A percentile compares a stretch with the other conserved stretches of the same genome.
Evolutionary conservation across 495 filamentous ascomycete species (phyloP).

Genomic region (Aspergillus nidulans): DNA sequence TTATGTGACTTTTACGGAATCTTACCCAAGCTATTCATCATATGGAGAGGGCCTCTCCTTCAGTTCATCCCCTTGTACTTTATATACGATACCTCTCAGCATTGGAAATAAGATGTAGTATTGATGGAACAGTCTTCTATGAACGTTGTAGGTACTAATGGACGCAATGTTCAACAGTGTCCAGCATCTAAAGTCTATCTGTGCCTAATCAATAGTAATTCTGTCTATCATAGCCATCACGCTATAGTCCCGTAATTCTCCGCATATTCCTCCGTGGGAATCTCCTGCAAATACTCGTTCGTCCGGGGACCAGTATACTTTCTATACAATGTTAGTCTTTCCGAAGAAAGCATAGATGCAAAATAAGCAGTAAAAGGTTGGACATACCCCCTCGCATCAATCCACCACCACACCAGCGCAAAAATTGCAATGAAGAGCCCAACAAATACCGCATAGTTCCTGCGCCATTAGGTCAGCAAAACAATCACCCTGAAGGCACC

Average conservation of each 20-base stretch:
- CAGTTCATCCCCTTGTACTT: slow-evolving; percentile 1
- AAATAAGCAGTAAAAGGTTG: neutral
- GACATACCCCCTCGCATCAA: slow-evolving; percentile 53
- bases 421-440: slow-evolving; percentile 59
- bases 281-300: slow-evolving; percentile 39
- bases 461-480: slow-evolving; percentile 9
- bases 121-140: neutral
- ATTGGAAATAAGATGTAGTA: neutral
- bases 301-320: slow-evolving; percentile 55
- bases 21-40: neutral
- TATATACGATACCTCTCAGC: slow-evolving; percentile 1
- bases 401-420: slow-evolving; percentile 63
- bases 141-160: neutral
- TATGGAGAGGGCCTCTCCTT: neutral
- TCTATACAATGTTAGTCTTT: slow-evolving; percentile 18
- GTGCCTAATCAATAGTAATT: neutral
- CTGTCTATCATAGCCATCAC: neutral
- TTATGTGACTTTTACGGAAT: neutral
- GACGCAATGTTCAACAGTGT: neutral
- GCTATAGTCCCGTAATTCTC: slow-evolving; percentile 20
- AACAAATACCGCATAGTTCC: slow-evolving; percentile 67
- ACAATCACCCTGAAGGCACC: neutral
- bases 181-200: neutral
- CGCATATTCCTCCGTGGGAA: slow-evolving; percentile 32
- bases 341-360: neutral